Evolutionary conservation across 345 rosid species (phyloP).

Genomic region (Gossypium mustelinum): DNA sequence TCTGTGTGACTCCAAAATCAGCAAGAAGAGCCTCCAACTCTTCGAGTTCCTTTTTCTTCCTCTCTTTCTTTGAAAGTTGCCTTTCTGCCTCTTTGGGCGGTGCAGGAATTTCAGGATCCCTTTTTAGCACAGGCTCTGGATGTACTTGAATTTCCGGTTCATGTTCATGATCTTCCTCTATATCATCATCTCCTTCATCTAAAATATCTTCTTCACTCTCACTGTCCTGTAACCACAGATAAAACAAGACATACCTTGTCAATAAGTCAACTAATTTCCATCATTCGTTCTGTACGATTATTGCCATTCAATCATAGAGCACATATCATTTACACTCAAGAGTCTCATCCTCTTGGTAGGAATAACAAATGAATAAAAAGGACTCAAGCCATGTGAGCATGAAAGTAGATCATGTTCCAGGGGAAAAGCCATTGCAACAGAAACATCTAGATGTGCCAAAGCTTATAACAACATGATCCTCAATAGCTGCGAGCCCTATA

Average conservation of each 20-base stretch:
- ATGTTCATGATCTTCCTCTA: constrained; percentile 65
- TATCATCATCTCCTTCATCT: constrained; percentile 78
- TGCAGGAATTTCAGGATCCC: constrained; percentile 45
- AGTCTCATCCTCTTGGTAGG: background rate
- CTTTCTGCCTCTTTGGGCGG: constrained; percentile 69
- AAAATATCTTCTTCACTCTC: constrained; percentile 82
- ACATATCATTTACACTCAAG: background rate
- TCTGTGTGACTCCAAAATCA: constrained; percentile 53
- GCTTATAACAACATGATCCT: background rate
- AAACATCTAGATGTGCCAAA: background rate
- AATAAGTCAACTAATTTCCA: background rate
- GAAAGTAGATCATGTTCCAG: too few species aligned
- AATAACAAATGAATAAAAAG: background rate
- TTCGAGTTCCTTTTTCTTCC: constrained; percentile 80
- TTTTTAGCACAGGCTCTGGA: constrained; percentile 49
- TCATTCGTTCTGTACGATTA: background rate
- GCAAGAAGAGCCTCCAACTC: constrained; percentile 90
- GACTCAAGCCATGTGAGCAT: too few species aligned
- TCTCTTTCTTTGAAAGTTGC: constrained; percentile 88
- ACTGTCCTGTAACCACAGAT: constrained; percentile 51
- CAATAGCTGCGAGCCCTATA: background rate
- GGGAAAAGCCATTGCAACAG: background rate
- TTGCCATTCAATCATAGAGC: background rate
- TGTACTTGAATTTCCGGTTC: constrained; percentile 48
- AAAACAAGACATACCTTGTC: background rate